Evolutionary conservation across 805 yeast genomes (phyloP).

Genomic region (Teunomyces pallodes): DNA sequence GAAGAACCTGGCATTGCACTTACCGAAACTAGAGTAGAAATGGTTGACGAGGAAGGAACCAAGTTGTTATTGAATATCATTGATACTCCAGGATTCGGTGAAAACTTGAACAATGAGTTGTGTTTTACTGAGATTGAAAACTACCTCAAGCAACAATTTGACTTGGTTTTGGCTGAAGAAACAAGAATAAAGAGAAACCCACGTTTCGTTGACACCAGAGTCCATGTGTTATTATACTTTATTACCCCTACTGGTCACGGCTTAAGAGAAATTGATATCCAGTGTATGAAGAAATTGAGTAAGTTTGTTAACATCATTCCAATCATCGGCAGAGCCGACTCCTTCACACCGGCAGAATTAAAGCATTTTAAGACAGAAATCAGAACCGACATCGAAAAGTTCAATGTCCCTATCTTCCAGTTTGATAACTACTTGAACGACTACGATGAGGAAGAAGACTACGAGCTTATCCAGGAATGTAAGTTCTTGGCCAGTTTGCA

Average conservation of each 20-base stretch:
- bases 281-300: constrained; percentile 66
- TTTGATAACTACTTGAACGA: constrained; percentile 52
- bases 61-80: constrained; percentile 57
- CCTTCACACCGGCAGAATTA: constrained; percentile 68
- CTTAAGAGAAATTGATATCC: constrained; percentile 69
- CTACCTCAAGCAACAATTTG: constrained; percentile 75
- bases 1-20: constrained; percentile 76
- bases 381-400: constrained; percentile 59
- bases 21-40: constrained; percentile 62
- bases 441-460: constrained; percentile 72
- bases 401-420: constrained; percentile 72
- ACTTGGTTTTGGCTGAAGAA: constrained; percentile 78
- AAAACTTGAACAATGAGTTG: constrained; percentile 64
- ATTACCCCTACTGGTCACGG: constrained; percentile 81
- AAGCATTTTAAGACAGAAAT: constrained; percentile 57
- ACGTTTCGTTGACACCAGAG: constrained; percentile 71
- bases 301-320: constrained; percentile 81
- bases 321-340: constrained; percentile 76
- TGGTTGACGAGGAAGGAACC: constrained; percentile 57
- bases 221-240: constrained; percentile 75
- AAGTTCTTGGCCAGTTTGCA: constrained; percentile 59
- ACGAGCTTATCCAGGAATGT: constrained; percentile 70
- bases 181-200: constrained; percentile 86
- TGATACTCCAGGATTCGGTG: constrained; percentile 78
- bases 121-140: constrained; percentile 65